phyloP scores from a whole-genome alignment of 257 asterid genomes.

The Solanum ossicruentum region DNA sequence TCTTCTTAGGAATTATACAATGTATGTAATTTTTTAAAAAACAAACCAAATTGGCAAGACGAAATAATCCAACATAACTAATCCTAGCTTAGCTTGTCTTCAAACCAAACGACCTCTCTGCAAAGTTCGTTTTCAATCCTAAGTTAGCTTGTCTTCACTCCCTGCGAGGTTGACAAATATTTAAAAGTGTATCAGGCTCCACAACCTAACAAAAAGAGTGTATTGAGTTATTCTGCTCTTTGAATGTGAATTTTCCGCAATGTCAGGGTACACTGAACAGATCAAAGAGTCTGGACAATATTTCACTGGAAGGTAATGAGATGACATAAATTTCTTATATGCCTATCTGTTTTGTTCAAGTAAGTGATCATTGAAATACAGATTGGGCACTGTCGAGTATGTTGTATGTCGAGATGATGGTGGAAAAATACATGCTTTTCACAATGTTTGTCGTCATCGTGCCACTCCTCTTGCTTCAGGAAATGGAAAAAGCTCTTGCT shows the following conservation, averaged over 20 bases:
- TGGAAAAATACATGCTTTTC: constrained; percentile 57
- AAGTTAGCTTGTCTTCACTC: too few species aligned
- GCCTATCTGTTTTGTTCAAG: background rate
- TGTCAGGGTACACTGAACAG: constrained; percentile 53
- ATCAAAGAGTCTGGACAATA: constrained; percentile 46
- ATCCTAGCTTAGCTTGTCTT: too few species aligned
- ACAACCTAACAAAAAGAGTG: background rate
- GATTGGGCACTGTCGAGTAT: constrained; percentile 70
- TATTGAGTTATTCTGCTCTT: background rate
- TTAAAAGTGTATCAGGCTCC: too few species aligned
- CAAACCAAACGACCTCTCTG: too few species aligned
- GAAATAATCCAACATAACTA: too few species aligned
- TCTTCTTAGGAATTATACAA: too few species aligned
- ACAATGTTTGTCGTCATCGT: constrained; percentile 89
- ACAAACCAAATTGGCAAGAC: too few species aligned
- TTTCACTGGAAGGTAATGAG: constrained; percentile 67
- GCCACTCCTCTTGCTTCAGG: constrained; percentile 72
- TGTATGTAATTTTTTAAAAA: too few species aligned
- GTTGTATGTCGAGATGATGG: constrained; percentile 63
- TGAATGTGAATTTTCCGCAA: background rate
- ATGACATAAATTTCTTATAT: background rate
- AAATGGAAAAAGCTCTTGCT: constrained; percentile 55
- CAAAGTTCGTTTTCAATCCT: too few species aligned
- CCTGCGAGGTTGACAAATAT: too few species aligned
- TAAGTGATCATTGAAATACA: constrained; percentile 23